phyloP scores from a whole-genome alignment of 768 basidiomycete genomes.

The Leccinum arenicola region DNA sequence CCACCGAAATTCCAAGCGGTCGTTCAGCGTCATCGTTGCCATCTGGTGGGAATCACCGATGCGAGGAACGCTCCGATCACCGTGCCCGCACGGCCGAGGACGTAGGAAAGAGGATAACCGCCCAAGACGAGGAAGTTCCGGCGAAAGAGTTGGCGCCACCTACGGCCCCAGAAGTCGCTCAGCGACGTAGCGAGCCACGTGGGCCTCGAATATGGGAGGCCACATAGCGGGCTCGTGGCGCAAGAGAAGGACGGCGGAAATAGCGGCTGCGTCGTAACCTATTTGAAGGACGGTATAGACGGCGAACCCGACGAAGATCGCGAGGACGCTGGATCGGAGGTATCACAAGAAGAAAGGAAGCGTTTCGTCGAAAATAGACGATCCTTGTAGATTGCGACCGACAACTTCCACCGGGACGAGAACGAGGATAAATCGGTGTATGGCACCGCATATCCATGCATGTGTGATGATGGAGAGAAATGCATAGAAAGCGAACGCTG shows the following conservation, averaged over 20 bases:
- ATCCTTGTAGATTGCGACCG: constrained; percentile 16
- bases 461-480: constrained; percentile 33
- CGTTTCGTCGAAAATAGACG: constrained; percentile 31
- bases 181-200: constrained; percentile 37
- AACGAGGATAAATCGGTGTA: constrained; percentile 47
- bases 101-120: constrained; percentile 23
- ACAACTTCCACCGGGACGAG: constrained; percentile 38
- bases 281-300: constrained; percentile 46
- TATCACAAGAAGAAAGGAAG: constrained; percentile 27
- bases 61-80: constrained; percentile 55
- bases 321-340: constrained; percentile 41
- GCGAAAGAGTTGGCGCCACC: constrained; percentile 40
- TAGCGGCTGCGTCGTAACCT: constrained; percentile 23
- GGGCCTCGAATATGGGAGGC: constrained; percentile 34
- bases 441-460: constrained; percentile 40
- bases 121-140: constrained; percentile 31
- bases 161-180: constrained; percentile 35
- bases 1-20: constrained; percentile 39
- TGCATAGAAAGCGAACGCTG: constrained; percentile 37
- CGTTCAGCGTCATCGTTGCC: constrained; percentile 49
- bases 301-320: constrained; percentile 40
- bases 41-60: constrained; percentile 58
- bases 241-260: constrained; percentile 28
- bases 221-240: constrained; percentile 29
- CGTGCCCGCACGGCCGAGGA: constrained; percentile 47